Conservation (phyloP, 23 red algal genomes). For the Gracilaria gracilis region DNA sequence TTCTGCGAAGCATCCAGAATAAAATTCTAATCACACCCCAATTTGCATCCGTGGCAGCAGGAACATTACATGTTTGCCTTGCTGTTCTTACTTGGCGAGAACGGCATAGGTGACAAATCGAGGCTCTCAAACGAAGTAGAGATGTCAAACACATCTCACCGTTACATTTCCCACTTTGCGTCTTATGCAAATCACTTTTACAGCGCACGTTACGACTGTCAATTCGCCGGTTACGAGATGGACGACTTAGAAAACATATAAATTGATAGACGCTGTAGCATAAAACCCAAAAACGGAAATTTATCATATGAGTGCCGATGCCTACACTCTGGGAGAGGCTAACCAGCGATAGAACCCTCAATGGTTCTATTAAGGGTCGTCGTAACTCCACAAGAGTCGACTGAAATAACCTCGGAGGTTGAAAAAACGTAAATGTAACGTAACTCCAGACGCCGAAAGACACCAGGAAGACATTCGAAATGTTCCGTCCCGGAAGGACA, state of each 20-base stretch:
- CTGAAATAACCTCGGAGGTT: no score
- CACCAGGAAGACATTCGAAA: no score
- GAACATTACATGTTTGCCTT: constrained; percentile 47
- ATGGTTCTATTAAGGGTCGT: no score
- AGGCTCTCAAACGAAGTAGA: neutral
- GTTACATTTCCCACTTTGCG: constrained; percentile 54
- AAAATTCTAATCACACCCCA: constrained; percentile 62
- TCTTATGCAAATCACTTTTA: constrained; percentile 50
- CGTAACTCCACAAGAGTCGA: no score
- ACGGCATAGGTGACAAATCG: constrained; percentile 37
- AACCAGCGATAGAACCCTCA: no score
- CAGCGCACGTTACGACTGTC: constrained; percentile 32
- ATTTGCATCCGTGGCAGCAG: constrained; percentile 70
- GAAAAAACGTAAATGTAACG: no score
- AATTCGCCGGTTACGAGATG: constrained; percentile 7
- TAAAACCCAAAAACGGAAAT: no score
- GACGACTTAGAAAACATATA: neutral
- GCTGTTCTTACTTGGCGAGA: constrained; percentile 2
- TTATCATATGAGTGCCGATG: no score
- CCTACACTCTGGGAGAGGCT: no score
- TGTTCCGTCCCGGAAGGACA: no score
- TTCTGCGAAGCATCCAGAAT: constrained; percentile 52
- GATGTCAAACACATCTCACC: constrained; percentile 4
- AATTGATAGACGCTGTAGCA: no score
- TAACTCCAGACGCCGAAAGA: no score